A percentile compares a stretch with the other conserved stretches of the same genome.
phyloP scores from a whole-genome alignment of 164 flowering plant genomes.

The Protea cynaroides region DNA sequence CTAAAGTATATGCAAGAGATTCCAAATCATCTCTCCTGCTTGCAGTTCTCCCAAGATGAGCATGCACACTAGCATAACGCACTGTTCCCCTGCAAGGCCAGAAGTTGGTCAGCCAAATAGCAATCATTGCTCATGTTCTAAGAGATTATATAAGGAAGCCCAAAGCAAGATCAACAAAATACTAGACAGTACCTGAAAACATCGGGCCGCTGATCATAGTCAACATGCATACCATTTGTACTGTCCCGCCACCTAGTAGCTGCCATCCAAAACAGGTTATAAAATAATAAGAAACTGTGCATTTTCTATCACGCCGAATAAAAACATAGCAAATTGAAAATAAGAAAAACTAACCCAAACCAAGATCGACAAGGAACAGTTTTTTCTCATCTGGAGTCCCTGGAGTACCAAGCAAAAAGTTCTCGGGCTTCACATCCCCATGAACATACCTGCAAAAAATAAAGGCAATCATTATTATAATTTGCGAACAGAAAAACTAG shows the following conservation, averaged over 20 bases:
- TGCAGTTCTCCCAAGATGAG: constrained; percentile 93
- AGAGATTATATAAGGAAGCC: background rate
- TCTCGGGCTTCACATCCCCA: constrained; percentile 98
- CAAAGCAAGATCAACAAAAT: background rate
- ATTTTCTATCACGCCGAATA: background rate
- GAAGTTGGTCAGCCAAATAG: background rate
- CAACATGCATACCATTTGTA: constrained; percentile 56
- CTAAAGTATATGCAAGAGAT: constrained; percentile 89
- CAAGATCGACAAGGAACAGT: constrained; percentile 68
- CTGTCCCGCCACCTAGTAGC: constrained; percentile 86
- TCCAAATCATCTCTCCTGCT: constrained; percentile 97
- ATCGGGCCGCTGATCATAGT: constrained; percentile 75
- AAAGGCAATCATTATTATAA: background rate
- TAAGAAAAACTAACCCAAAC: constrained; percentile 39
- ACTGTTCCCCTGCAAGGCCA: constrained; percentile 57
- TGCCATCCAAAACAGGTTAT: constrained; percentile 20
- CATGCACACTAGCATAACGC: constrained; percentile 87
- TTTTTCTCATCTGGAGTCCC: constrained; percentile 81
- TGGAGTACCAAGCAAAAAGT: constrained; percentile 85
- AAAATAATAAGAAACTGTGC: constrained; percentile 10
- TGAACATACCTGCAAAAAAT: constrained; percentile 67
- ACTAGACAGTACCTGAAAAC: constrained; percentile 44
- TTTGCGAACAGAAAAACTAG: too few species aligned
- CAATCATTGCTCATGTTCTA: too few species aligned
- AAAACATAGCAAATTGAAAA: background rate